Percentiles rank a stretch among this genome's conserved stretches.
Evolutionary conservation across 2,329 filamentous ascomycete genomes (phyloP).

Genomic region (Thielaviopsis punctulata): DNA sequence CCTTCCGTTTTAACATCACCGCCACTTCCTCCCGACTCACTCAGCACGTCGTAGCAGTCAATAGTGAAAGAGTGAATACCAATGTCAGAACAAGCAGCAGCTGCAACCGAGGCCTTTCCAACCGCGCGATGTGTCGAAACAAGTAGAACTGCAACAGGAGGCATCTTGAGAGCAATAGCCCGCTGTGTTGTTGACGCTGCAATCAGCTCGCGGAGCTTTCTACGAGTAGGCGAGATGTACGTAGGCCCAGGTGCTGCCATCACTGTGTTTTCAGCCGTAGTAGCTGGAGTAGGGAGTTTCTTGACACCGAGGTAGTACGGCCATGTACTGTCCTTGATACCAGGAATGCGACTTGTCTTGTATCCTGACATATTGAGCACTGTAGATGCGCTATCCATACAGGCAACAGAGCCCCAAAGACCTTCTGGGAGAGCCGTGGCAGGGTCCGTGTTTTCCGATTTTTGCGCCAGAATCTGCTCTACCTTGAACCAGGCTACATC

Average conservation of each 20-base stretch:
- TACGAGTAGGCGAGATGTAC: constrained; percentile 42
- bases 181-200: constrained; percentile 75
- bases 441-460: constrained; percentile 31
- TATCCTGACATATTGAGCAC: constrained; percentile 86
- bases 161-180: constrained; percentile 73
- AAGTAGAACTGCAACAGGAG: constrained; percentile 72
- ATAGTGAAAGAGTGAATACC: constrained; percentile 80
- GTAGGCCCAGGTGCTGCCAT: constrained; percentile 27
- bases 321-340: constrained; percentile 63
- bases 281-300: constrained; percentile 34
- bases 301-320: constrained; percentile 75
- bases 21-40: constrained; percentile 43
- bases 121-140: constrained; percentile 87
- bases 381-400: constrained; percentile 72
- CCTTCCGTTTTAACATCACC: constrained; percentile 90
- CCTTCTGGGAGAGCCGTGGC: constrained; percentile 37
- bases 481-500: constrained; percentile 87
- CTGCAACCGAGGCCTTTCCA: constrained; percentile 69
- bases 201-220: constrained; percentile 67
- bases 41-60: constrained; percentile 83
- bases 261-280: constrained; percentile 19
- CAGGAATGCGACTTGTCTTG: constrained; percentile 64
- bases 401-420: constrained; percentile 70
- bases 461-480: constrained; percentile 48
- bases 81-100: constrained; percentile 66